Base-by-base conservation (phyloP, 2,329 filamentous ascomycete genomes). In the Aspergillus arachidicola region DNA sequence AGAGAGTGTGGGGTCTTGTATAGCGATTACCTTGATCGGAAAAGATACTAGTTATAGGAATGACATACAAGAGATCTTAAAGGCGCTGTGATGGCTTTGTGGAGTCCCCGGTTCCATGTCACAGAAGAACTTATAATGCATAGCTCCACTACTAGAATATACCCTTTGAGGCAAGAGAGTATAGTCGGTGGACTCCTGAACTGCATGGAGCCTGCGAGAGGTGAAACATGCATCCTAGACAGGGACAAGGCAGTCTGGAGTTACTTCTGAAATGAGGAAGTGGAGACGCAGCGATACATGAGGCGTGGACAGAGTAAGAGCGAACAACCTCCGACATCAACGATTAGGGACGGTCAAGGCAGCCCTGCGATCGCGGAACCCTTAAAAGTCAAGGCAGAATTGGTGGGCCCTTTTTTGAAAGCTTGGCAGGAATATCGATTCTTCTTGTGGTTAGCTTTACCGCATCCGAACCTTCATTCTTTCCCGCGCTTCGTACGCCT, bases 311-410 rank as follows among this genome's bases (percentile, higher is more conserved):
- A 48, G 34, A 16, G 34, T 36, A 16, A 36, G 14, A 36, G 21
- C 23, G 45, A 48, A 23, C 21, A 48, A 26, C 21, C 21, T 48
- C 12, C 28, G 26, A 51, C 6, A 51, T 51, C 5, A 53, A 9
- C n/a, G 19, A 53, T 12, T 23, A 30, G 30, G 3, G 30, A 6
- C 21, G 6, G 16, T 26, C n/a, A 54, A 54, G 50, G 48, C 48
- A 53, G 48, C 26, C 48, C 26, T 30, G 48, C 28, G 14, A 34
- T 53, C 6, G n/a, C 34, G 34, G 28, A 36, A 10, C 7, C 3
- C 28, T 32, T 53, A 7, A 21, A 6, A 30, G 50, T 53, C 50
- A 53, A 53, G 51, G 51, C 51, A 54, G 51, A 54, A 54, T 54
- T n/a, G 30, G 10, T 36, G 51, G 28, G 30, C 1, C 46, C 7